phyloP scores from a whole-genome alignment of 169 alveolate genomes.

The Miamiensis avidus region DNA sequence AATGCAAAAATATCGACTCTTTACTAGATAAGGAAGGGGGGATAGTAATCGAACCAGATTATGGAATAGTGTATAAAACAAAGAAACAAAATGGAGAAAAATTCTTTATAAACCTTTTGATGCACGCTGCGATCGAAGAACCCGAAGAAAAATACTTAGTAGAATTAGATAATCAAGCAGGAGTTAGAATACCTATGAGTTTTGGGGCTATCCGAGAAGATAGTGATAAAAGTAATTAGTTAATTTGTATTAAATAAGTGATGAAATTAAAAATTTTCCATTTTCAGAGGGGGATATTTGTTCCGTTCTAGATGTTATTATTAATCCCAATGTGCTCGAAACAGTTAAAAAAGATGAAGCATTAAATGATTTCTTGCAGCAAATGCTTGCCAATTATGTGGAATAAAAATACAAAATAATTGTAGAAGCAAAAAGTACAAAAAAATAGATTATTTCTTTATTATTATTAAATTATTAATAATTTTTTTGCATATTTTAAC shows the following conservation, averaged over 20 bases:
- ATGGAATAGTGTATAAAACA: conserved; percentile 19
- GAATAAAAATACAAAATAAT: conserved; percentile 36
- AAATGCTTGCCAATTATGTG: conserved; percentile 15
- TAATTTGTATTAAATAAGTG: too few species aligned
- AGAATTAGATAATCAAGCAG: conserved; percentile 40
- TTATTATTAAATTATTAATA: neutral
- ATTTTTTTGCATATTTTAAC: neutral
- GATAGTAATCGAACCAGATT: conserved; percentile 33
- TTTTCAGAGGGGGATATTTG: conserved; percentile 48
- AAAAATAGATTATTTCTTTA: neutral
- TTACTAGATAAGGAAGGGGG: conserved; percentile 44
- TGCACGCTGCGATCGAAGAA: conserved; percentile 33
- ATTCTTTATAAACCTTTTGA: conserved; percentile 29
- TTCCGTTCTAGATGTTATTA: conserved; percentile 32
- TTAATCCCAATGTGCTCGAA: conserved; percentile 33
- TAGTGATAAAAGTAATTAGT: conserved; percentile 45
- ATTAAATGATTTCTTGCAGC: conserved; percentile 15
- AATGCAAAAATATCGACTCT: conserved; percentile 17
- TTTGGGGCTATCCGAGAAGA: conserved; percentile 45
- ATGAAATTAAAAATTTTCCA: too few species aligned
- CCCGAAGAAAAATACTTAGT: conserved; percentile 40
- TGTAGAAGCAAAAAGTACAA: conserved; percentile 21
- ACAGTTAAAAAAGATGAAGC: conserved; percentile 21
- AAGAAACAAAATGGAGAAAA: conserved; percentile 31
- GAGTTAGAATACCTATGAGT: conserved; percentile 45